Conservation (phyloP, 1,139 yeast genomes). For the Taphrina confusa region DNA sequence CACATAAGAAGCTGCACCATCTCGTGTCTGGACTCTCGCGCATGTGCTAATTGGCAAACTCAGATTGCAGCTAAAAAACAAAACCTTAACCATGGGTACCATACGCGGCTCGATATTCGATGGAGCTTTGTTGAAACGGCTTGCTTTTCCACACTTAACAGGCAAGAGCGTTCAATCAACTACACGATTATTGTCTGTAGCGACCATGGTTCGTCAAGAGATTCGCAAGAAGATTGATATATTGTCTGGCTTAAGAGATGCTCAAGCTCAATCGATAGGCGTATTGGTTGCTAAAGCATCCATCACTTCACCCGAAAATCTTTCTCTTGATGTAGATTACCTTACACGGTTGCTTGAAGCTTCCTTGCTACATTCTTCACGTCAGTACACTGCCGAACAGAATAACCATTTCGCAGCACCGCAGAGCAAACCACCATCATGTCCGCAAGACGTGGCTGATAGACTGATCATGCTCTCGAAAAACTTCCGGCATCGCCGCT, state of each 20-base stretch:
- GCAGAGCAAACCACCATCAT: not conserved
- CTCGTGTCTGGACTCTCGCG: conserved; percentile 36
- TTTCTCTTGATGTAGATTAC: conserved; percentile 30
- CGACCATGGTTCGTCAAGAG: conserved; percentile 37
- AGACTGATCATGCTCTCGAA: conserved; percentile 21
- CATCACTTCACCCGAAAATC: conserved; percentile 33
- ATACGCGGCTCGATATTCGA: conserved; percentile 13
- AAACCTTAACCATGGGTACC: conserved; percentile 19
- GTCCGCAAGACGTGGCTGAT: conserved; percentile 26
- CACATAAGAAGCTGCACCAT: conserved; percentile 39
- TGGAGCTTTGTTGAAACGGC: conserved; percentile 14
- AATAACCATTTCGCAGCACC: not conserved
- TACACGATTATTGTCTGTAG: conserved; percentile 16
- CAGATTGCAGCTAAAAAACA: conserved; percentile 9
- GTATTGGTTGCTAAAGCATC: conserved; percentile 38
- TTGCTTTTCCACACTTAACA: conserved; percentile 27
- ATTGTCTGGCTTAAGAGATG: conserved; percentile 38
- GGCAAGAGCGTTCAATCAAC: conserved; percentile 1
- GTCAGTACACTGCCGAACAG: conserved; percentile 29
- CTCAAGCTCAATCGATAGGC: conserved; percentile 42
- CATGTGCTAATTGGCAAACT: conserved; percentile 26
- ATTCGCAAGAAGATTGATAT: conserved; percentile 38
- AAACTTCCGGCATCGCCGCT: not conserved
- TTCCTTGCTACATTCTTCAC: not conserved
- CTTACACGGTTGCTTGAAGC: conserved; percentile 25